Evolutionary conservation across 2,329 filamentous ascomycete species (phyloP), one percentile per base, ranked within the genome.

Genomic region (Ophiocordyceps camponoti-floridani): DNA sequence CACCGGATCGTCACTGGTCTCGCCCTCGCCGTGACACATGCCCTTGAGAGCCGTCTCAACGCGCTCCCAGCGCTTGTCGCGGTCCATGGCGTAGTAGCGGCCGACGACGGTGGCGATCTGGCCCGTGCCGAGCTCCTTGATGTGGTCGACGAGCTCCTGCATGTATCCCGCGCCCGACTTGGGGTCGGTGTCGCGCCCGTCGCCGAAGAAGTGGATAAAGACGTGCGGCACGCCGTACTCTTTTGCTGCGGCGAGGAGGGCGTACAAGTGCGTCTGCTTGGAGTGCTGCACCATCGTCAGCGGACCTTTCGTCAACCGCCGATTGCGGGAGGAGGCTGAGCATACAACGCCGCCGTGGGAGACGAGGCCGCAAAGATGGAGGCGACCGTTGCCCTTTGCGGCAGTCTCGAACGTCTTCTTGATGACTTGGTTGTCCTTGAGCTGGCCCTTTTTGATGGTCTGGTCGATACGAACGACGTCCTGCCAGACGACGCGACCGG

Each of bases 71-170:
- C 91, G 79, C 85, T 96, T 96, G 65, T 98, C 91, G 54, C 91
- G 88, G 71, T 98, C 91, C 91, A 98, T 98, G 65, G 87, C 86
- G 64, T 84, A 98, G 79, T 96, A 98, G 54, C 89, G 80, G 48
- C 91, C 91, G 48, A 96, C 89, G 42, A 96, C 76, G 35, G 91
- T 95, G 30, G 85, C 89, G 51, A 98, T 76, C 65, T 95, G 75
- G 52, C 89, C 91, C 50, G 82, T 66, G 41, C 86, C 88, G 52
- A 94, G 75, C 63, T 96, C 85, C 66, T 91, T 79, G 51, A 76
- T 77, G 54, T 79, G 83, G 47, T 83, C 77, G 48, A 95, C 65
- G 33, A 98, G 73, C 61, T 88, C 77, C 65, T 94, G 71, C 77
- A 98, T 79, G 66, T 94, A 94, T 43, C 73, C 83, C 42, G 78